A percentile compares a stretch with the other conserved stretches of the same genome.
Conservation (phyloP, 2,329 filamentous ascomycete species). For the Diatrype stigma region DNA sequence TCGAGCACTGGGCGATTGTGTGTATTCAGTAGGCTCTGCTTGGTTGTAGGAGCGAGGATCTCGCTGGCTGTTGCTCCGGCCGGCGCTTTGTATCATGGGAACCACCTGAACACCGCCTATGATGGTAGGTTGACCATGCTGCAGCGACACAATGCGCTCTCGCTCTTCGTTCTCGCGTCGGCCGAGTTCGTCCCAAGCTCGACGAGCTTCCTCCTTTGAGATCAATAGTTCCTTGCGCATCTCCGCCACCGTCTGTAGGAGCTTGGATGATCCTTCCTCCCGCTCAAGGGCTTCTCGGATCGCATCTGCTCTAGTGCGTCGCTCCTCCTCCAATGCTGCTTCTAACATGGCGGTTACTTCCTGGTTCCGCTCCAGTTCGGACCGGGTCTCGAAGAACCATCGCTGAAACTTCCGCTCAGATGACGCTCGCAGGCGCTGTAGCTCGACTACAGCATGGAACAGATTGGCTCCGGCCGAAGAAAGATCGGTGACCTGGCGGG, state of each 20-base stretch:
- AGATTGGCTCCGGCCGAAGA: constrained; percentile 94
- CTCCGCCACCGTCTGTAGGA: constrained; percentile 76
- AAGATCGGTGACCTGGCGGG: constrained; percentile 92
- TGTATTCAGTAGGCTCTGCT: constrained; percentile 27
- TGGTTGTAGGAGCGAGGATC: constrained; percentile 32
- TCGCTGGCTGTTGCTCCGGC: constrained; percentile 45
- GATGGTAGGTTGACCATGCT: constrained; percentile 81
- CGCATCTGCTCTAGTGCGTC: constrained; percentile 63
- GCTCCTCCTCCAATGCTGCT: constrained; percentile 68
- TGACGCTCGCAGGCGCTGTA: constrained; percentile 88
- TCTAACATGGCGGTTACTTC: constrained; percentile 82
- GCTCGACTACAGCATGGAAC: constrained; percentile 94
- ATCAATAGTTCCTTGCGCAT: constrained; percentile 92
- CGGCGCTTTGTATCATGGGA: constrained; percentile 75
- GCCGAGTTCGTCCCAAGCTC: constrained; percentile 96
- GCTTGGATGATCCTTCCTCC: constrained; percentile 63
- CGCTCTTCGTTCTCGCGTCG: constrained; percentile 89
- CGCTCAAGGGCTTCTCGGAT: constrained; percentile 62
- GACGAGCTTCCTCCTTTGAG: constrained; percentile 89
- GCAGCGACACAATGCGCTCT: constrained; percentile 78
- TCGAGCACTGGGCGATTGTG: constrained; percentile 22
- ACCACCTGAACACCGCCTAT: constrained; percentile 94
- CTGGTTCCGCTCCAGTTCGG: constrained; percentile 79
- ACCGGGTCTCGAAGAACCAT: constrained; percentile 95
- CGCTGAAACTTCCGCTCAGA: constrained; percentile 97